These are phyloP conservation scores for Cladosporium velox DNA, from an alignment of 2,329 filamentous ascomycete genomes.

Conservation along the genomic window DNA sequence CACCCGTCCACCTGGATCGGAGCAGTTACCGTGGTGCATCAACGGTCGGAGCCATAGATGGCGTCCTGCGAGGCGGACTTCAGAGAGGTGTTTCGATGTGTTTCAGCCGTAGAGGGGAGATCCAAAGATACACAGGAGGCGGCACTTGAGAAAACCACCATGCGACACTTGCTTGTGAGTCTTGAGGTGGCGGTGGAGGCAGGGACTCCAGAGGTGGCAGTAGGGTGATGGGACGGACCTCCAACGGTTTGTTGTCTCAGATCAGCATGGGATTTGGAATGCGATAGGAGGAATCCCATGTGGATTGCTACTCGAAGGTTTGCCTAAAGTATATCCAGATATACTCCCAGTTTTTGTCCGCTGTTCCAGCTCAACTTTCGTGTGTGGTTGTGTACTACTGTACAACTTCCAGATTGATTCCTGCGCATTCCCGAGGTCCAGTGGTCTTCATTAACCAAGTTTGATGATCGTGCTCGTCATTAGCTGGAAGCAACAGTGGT, in stretches of 20 bases:
- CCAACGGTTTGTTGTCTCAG: slow-evolving; percentile 1
- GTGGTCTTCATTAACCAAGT: not conserved
- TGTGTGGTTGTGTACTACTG: not conserved
- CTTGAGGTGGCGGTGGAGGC: slow-evolving; percentile 7
- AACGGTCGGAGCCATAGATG: not conserved
- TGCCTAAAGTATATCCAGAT: not conserved
- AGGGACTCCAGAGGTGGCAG: not conserved
- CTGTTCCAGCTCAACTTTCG: not conserved
- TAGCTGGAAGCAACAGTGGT: not conserved
- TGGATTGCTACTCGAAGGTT: not conserved
- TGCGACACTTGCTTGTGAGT: not conserved
- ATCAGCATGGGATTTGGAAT: not conserved
- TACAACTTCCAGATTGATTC: not conserved
- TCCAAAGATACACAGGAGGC: not conserved
- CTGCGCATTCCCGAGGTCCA: not conserved
- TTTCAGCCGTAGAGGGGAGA: not conserved
- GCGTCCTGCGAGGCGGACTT: not conserved
- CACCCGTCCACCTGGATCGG: not conserved
- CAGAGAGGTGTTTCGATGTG: not conserved
- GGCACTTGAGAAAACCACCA: not conserved
- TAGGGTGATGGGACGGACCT: not conserved
- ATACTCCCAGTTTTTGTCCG: not conserved
- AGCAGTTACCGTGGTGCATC: not conserved
- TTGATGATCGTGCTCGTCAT: not conserved
- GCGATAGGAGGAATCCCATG: not conserved